Conservation (phyloP, 345 rosid genomes). For the Camelina hispida region DNA sequence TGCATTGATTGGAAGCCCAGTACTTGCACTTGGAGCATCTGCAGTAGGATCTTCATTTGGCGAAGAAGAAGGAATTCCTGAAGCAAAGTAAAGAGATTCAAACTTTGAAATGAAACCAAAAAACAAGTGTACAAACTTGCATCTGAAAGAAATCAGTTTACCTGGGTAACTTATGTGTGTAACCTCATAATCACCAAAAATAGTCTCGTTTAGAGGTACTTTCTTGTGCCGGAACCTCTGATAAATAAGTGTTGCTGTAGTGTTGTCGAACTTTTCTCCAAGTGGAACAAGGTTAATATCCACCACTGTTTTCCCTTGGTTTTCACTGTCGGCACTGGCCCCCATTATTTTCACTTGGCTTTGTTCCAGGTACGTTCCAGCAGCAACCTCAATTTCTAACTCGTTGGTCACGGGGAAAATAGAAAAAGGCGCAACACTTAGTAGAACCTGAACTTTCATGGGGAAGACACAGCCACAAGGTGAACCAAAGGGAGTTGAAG, state of each 20-base stretch:
- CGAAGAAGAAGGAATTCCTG: constrained; percentile 90
- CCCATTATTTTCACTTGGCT: constrained; percentile 99
- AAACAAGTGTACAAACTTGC: constrained; percentile 17
- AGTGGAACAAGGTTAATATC: constrained; percentile 95
- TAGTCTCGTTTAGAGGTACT: constrained; percentile 72
- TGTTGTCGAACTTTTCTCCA: constrained; percentile 97
- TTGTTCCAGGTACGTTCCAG: constrained; percentile 89
- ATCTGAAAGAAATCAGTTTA: constrained; percentile 44
- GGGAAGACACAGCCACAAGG: constrained; percentile 99
- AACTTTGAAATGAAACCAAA: constrained; percentile 18
- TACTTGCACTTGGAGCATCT: constrained; percentile 70
- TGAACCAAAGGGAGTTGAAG: constrained; percentile 86
- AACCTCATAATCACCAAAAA: constrained; percentile 88
- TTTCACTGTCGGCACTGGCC: constrained; percentile 88
- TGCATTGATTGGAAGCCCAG: constrained; percentile 74
- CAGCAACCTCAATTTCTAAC: constrained; percentile 95
- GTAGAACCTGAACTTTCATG: constrained; percentile 90
- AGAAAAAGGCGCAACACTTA: constrained; percentile 76
- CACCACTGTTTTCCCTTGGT: constrained; percentile 85
- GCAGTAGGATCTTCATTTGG: constrained; percentile 61
- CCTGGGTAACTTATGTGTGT: constrained; percentile 85
- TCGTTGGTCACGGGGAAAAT: constrained; percentile 87
- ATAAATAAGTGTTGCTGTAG: constrained; percentile 83
- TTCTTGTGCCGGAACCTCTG: constrained; percentile 76
- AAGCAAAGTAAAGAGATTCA: constrained; percentile 31